Percentiles rank a stretch among this genome's conserved stretches.
phyloP scores from a whole-genome alignment of 495 filamentous ascomycete species.

The Penicillium bialowiezense region DNA sequence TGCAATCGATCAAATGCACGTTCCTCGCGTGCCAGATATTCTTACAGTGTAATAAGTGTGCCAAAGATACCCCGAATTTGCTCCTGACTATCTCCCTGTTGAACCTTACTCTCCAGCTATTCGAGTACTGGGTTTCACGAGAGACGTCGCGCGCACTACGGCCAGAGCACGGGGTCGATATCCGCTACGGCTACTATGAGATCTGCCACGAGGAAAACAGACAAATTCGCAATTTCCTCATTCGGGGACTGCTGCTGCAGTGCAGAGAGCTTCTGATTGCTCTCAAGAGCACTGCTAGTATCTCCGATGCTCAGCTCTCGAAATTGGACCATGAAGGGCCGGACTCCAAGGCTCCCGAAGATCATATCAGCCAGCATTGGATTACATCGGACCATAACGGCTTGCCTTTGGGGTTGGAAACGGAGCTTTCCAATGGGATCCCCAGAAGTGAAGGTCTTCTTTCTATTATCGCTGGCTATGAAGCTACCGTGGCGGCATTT shows the following conservation, averaged over 20 bases:
- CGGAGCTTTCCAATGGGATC: not conserved
- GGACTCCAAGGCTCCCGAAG: constrained; percentile 4
- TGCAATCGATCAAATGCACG: constrained; percentile 35
- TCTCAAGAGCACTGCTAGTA: constrained; percentile 22
- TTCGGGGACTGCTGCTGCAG: constrained; percentile 29
- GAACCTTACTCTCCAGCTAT: constrained; percentile 34
- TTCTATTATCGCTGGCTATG: constrained; percentile 33
- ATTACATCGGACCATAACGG: constrained; percentile 5
- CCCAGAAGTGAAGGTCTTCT: constrained; percentile 27
- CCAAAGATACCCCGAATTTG: constrained; percentile 33
- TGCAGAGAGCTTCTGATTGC: constrained; percentile 29
- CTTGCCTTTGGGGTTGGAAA: constrained; percentile 7
- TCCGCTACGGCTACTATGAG: constrained; percentile 42
- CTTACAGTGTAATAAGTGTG: constrained; percentile 34
- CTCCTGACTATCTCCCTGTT: constrained; percentile 33
- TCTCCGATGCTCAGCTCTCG: constrained; percentile 3
- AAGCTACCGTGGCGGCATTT: constrained; percentile 33
- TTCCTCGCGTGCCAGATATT: constrained; percentile 35
- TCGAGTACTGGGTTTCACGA: constrained; percentile 36
- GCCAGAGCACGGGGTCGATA: constrained; percentile 18
- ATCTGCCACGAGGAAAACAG: constrained; percentile 32
- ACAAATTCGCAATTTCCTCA: constrained; percentile 31
- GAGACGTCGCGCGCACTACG: constrained; percentile 18
- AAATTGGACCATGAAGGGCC: constrained; percentile 12
- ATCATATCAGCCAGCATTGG: constrained; percentile 9